These are phyloP conservation scores for Isatis tinctoria DNA, from an alignment of 345 rosid genomes.

Conservation along the genomic window DNA sequence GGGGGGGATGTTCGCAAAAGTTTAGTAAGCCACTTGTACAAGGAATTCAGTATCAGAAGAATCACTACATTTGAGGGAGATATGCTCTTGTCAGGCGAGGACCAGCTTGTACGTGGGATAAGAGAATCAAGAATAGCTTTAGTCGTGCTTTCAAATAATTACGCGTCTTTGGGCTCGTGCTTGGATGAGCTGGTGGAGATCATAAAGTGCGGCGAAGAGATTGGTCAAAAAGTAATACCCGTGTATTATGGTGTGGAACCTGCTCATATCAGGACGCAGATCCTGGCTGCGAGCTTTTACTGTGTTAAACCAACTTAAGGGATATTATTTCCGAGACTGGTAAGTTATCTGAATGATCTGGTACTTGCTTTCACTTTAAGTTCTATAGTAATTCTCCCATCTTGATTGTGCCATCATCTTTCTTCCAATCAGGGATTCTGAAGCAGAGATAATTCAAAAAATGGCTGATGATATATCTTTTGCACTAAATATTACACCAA, in stretches of 20 bases:
- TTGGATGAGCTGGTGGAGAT: conserved; percentile 1
- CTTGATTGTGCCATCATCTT: background rate
- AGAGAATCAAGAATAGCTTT: background rate
- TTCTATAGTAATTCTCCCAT: background rate
- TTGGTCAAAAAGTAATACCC: background rate
- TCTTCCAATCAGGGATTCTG: background rate
- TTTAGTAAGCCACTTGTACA: background rate
- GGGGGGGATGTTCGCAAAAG: background rate
- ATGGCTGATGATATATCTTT: background rate
- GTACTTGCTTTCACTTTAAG: background rate
- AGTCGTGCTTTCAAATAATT: background rate
- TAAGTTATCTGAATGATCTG: background rate
- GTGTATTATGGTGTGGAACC: background rate
- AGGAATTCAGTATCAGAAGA: background rate
- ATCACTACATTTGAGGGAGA: background rate
- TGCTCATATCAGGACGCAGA: background rate
- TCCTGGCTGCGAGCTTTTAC: background rate
- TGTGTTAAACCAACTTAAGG: background rate
- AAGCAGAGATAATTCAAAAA: background rate
- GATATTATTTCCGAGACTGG: background rate
- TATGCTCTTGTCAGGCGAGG: background rate
- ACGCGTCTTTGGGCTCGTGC: background rate
- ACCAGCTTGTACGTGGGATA: background rate
- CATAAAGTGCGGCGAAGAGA: background rate
- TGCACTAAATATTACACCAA: background rate